Evolutionary conservation across 1,284 basidiomycete genomes (phyloP).

Genomic region (Inonotus hispidus): DNA sequence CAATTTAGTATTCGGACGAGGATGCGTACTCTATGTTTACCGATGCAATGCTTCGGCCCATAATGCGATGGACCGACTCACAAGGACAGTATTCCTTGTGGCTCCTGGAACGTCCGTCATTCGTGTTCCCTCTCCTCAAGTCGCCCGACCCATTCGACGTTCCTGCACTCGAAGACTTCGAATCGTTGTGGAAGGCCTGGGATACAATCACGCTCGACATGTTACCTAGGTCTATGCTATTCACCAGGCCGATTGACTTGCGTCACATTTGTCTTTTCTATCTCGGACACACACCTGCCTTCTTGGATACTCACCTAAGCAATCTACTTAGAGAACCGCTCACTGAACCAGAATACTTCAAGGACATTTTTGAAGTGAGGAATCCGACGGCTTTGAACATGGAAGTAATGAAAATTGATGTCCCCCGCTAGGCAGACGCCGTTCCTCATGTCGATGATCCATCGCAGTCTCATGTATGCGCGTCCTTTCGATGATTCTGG

Average conservation of each 20-base stretch:
- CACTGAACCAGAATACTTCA: constrained; percentile 79
- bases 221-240: constrained; percentile 84
- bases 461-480: constrained; percentile 70
- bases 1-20: constrained; percentile 71
- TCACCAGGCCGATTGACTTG: constrained; percentile 90
- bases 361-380: constrained; percentile 78
- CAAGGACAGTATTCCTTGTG: constrained; percentile 79
- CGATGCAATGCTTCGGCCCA: constrained; percentile 73
- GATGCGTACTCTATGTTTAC: constrained; percentile 77
- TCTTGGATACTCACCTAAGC: constrained; percentile 90
- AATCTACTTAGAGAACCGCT: constrained; percentile 70
- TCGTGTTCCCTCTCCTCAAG: constrained; percentile 62
- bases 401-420: not conserved
- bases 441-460: constrained; percentile 93
- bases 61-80: constrained; percentile 83
- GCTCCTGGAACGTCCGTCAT: constrained; percentile 84
- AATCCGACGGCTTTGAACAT: not conserved
- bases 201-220: constrained; percentile 83
- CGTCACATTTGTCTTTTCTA: constrained; percentile 90
- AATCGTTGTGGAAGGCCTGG: constrained; percentile 84
- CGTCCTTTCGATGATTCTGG: not conserved
- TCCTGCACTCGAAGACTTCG: constrained; percentile 78
- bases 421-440: constrained; percentile 71
- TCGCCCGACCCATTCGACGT: constrained; percentile 50
- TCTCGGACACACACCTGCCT: constrained; percentile 84